Conservation (phyloP, 805 yeast species). For the Schwanniomyces yamadae region DNA sequence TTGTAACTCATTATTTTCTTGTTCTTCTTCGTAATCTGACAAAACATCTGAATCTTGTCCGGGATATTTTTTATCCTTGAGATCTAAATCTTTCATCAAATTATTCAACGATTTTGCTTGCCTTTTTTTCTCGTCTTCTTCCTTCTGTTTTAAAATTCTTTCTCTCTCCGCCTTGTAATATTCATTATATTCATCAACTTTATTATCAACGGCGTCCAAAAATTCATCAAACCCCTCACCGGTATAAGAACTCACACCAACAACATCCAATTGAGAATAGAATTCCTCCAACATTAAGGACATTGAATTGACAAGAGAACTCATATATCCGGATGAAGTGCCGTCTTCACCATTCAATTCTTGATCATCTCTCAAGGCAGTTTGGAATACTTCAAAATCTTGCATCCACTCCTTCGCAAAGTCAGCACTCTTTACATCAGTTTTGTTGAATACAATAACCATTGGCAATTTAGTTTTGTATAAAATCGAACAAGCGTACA, state of each 20-base stretch:
- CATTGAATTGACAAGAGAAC: slow-evolving; percentile 90
- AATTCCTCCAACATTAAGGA: slow-evolving; percentile 94
- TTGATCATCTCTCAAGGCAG: slow-evolving; percentile 65
- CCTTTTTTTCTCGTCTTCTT: slow-evolving; percentile 67
- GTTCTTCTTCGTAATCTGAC: slow-evolving; percentile 50
- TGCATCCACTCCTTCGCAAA: slow-evolving; percentile 97
- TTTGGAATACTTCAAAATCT: slow-evolving; percentile 90
- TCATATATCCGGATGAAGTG: slow-evolving; percentile 84
- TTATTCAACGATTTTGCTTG: slow-evolving; percentile 69
- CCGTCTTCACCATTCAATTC: slow-evolving; percentile 63
- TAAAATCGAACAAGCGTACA: slow-evolving; percentile 94
- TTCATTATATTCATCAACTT: slow-evolving; percentile 82
- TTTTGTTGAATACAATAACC: slow-evolving; percentile 94
- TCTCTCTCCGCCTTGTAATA: slow-evolving; percentile 87
- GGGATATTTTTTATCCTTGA: slow-evolving; percentile 38
- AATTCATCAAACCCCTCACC: slow-evolving; percentile 95
- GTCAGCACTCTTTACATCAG: slow-evolving; percentile 80
- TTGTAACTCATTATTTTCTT: slow-evolving; percentile 48
- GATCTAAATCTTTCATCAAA: slow-evolving; percentile 84
- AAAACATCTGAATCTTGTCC: slow-evolving; percentile 46
- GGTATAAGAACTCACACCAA: slow-evolving; percentile 87
- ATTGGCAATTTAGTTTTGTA: slow-evolving; percentile 96
- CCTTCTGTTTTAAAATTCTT: slow-evolving; percentile 69
- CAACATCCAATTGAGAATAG: slow-evolving; percentile 88
- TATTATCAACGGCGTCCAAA: slow-evolving; percentile 75